Evolutionary conservation across 306 rosid genomes (phyloP).

Genomic region (Cajanus cajan): DNA sequence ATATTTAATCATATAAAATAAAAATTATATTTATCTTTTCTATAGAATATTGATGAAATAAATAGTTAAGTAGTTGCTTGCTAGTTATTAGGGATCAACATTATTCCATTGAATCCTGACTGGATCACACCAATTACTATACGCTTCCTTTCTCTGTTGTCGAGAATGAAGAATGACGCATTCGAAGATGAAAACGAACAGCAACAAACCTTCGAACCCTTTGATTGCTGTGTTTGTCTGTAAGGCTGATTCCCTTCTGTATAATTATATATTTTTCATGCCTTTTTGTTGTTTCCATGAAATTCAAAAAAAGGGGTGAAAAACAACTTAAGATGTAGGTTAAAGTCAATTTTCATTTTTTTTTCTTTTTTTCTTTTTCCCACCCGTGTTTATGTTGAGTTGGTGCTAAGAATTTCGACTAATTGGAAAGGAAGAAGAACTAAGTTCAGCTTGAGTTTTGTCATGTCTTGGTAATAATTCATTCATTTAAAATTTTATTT

Average conservation of each 20-base stretch:
- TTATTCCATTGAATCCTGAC: too few relatives aligned
- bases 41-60: too few relatives aligned
- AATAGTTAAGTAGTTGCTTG: too few relatives aligned
- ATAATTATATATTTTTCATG: too few relatives aligned
- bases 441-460: neutral
- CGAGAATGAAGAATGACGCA: constrained; percentile 13
- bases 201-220: constrained; percentile 44
- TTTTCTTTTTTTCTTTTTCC: neutral
- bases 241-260: constrained; percentile 27
- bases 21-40: too few relatives aligned
- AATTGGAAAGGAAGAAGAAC: neutral
- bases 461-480: neutral
- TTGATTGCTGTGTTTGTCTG: constrained; percentile 76
- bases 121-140: neutral
- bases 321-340: neutral
- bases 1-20: too few relatives aligned
- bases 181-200: constrained; percentile 34
- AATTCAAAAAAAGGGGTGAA: too few relatives aligned
- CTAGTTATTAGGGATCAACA: too few relatives aligned
- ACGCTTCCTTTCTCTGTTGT: neutral
- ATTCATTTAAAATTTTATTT: neutral
- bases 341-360: neutral
- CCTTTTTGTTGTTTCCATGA: neutral
- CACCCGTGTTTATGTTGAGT: neutral
- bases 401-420: neutral